Percentiles rank a stretch among this genome's conserved stretches.
phyloP scores from a whole-genome alignment of 2,329 filamentous ascomycete species.

The Truncatella angustata region DNA sequence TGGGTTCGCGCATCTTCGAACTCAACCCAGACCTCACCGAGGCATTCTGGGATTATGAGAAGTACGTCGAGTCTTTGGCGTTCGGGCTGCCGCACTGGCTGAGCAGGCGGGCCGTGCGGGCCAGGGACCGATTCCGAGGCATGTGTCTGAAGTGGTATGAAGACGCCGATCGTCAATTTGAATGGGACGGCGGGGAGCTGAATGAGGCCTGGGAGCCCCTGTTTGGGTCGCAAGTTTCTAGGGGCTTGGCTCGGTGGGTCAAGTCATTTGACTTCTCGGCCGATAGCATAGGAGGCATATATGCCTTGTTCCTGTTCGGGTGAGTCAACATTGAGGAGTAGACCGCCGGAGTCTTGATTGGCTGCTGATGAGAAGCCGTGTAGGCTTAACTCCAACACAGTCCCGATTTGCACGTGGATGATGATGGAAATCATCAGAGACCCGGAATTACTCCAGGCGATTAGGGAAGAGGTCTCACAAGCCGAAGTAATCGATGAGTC shows the following conservation, averaged over 20 bases:
- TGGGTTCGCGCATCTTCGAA: constrained; percentile 1
- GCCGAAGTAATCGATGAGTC: not conserved
- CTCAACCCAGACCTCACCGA: constrained; percentile 17
- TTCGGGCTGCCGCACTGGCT: constrained; percentile 20
- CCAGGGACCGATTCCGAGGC: constrained; percentile 15
- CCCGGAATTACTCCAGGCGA: not conserved
- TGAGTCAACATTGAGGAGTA: too few species aligned
- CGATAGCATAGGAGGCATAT: constrained; percentile 3
- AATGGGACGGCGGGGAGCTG: constrained; percentile 11
- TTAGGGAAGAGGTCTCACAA: not conserved
- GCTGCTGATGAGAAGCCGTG: not conserved
- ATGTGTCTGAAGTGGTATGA: constrained; percentile 10
- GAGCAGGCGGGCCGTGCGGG: constrained; percentile 11
- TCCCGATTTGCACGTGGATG: constrained; percentile 11
- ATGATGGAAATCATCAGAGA: not conserved
- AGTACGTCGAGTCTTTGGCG: constrained; percentile 14
- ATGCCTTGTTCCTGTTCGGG: constrained; percentile 14
- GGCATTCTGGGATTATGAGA: constrained; percentile 21
- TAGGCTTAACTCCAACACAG: constrained; percentile 13
- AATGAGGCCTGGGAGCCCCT: constrained; percentile 22
- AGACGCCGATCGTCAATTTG: constrained; percentile 8
- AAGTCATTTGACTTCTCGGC: constrained; percentile 1
- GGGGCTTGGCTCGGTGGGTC: constrained; percentile 13
- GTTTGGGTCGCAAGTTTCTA: constrained; percentile 18
- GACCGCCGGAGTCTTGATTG: not conserved